Evolutionary conservation across 2,329 filamentous ascomycete genomes (phyloP), one percentile per base, ranked within the genome.

Genomic region (Fusarium armeniacum): DNA sequence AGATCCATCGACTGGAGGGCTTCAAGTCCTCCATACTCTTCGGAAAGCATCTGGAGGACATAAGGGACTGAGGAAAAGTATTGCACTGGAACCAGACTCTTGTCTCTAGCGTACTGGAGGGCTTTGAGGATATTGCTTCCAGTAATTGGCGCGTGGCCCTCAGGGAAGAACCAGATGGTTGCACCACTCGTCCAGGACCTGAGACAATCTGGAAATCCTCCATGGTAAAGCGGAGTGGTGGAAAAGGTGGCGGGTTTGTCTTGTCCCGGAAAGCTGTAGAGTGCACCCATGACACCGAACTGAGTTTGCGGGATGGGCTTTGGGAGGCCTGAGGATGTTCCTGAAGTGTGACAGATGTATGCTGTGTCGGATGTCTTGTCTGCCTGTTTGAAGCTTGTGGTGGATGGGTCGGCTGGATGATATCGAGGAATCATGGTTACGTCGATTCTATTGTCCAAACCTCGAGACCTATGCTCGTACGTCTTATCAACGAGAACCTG

Each of bases 61-160:
- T 86, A 89, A 0, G 87, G 87, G 0, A 91, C 89, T 0, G 85
- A 88, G 0, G 88, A 87, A 70, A 91, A 90, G 68, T 90, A 90
- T 41, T 78, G 82, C 4, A 89, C 79, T 15, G 56, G 74, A 32
- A 44, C 69, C 44, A 59, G 16, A 43, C 70, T 60, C 33, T 73
- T 61, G 0, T 71, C 57, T 0, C 73, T 74, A 6, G 84, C 81
- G 15, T 75, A 72, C 0, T 80, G 69, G 2, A 90, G 75, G 15
- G 85, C 85, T 11, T 75, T 79, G 8, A 83, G 67, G 4, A 91
- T 81, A 47, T 87, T 90, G 3, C 73, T 71, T 5, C 83, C 81
- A 0, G 88, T 91, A 18, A 91, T 85, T 0, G 89, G 87, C 0
- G 83, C 76, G 7, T 81, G 77, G 3, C 84, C 84, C 22, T 86